Conservation (phyloP, 2,329 filamentous ascomycete species). For the Triangularia verruculosa region DNA sequence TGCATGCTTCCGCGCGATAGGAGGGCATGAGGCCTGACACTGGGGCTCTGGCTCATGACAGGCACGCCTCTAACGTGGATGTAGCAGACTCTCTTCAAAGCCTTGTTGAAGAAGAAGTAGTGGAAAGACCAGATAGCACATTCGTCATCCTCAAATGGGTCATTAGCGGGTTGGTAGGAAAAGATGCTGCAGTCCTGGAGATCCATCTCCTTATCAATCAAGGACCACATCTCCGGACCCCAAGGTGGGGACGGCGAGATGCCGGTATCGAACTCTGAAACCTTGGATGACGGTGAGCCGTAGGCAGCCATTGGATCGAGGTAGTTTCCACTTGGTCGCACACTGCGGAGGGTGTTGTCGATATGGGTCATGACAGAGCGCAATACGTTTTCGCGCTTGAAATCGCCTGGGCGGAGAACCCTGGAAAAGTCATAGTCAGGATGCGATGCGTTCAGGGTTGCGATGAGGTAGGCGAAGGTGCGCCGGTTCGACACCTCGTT, state of each 20-base stretch:
- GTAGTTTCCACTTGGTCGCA: conserved; percentile 61
- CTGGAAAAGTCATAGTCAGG: conserved; percentile 97
- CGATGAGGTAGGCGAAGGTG: conserved; percentile 94
- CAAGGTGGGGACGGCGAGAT: conserved; percentile 61
- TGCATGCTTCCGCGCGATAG: conserved; percentile 22
- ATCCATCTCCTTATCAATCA: conserved; percentile 92
- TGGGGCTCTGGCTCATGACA: conserved; percentile 63
- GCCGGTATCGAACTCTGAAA: conserved; percentile 38
- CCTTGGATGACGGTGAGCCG: conserved; percentile 34
- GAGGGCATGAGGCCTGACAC: conserved; percentile 35
- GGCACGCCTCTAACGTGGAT: conserved; percentile 88
- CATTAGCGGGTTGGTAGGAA: conserved; percentile 82
- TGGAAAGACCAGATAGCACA: conserved; percentile 92
- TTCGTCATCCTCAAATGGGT: conserved; percentile 88
- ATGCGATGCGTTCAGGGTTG: conserved; percentile 92
- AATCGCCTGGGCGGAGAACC: conserved; percentile 83
- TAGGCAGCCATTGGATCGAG: conserved; percentile 42
- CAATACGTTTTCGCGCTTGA: conserved; percentile 77
- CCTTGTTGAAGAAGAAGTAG: conserved; percentile 97
- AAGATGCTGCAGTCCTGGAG: conserved; percentile 87
- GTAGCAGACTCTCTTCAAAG: conserved; percentile 88
- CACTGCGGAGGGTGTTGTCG: conserved; percentile 82
- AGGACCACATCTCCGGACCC: conserved; percentile 87
- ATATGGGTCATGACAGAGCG: conserved; percentile 81
- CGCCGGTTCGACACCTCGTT: conserved; percentile 84